These are phyloP conservation scores for Urochloa ruziziensis DNA, from an alignment of 176 grass and related monocot species.

Conservation along the genomic window DNA sequence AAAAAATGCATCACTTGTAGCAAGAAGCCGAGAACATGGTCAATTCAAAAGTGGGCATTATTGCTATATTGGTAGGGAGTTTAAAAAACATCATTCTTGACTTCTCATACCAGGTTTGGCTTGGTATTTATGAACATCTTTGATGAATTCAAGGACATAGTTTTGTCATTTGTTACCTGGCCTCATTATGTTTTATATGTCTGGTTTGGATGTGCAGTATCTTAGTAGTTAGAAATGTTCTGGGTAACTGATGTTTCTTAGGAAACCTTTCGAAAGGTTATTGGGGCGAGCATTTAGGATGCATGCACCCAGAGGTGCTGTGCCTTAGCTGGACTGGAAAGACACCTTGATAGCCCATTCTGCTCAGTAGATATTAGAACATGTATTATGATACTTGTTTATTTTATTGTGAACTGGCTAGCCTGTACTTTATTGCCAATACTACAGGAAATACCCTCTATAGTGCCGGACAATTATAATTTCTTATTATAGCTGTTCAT, in stretches of 20 bases:
- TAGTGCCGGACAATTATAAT: neutral
- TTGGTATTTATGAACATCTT: slow-evolving; percentile 1
- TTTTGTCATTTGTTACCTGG: neutral
- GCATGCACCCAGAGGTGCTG: neutral
- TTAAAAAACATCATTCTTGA: neutral
- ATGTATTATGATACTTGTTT: neutral
- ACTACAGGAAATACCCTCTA: slow-evolving; percentile 4
- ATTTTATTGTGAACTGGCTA: neutral
- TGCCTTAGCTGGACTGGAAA: neutral
- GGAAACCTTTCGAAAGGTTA: neutral
- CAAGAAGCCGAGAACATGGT: neutral
- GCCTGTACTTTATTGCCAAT: neutral
- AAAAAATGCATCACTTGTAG: neutral
- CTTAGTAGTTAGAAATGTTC: neutral
- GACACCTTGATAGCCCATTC: slow-evolving; percentile 16
- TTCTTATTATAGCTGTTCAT: slow-evolving; percentile 6
- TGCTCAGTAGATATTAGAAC: neutral
- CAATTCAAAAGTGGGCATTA: slow-evolving; percentile 4
- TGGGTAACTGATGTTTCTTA: neutral
- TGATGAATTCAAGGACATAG: neutral
- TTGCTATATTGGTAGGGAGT: neutral
- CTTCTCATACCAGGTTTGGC: neutral
- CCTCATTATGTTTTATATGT: slow-evolving; percentile 1
- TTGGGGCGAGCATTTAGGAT: neutral
- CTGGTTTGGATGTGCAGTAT: neutral